Evolutionary conservation across 2,329 filamentous ascomycete genomes (phyloP).

Genomic region (Aspergillus alliaceus): DNA sequence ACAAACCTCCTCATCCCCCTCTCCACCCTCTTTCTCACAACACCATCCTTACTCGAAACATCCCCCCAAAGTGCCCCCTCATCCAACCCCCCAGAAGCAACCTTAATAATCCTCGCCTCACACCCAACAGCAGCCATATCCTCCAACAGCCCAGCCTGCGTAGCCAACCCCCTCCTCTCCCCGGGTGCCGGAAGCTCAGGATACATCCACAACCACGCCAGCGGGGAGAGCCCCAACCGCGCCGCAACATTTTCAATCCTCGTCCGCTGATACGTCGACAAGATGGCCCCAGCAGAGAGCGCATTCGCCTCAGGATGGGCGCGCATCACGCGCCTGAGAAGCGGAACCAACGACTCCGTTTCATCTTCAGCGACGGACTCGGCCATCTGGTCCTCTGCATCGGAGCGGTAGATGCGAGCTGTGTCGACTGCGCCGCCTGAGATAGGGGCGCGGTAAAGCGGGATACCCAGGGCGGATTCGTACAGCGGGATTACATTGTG

Average conservation of each 20-base stretch:
- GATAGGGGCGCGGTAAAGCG: conserved; percentile 80
- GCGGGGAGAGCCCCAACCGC: conserved; percentile 76
- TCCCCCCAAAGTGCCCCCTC: conserved; percentile 78
- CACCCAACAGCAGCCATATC: conserved; percentile 79
- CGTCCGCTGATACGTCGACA: conserved; percentile 94
- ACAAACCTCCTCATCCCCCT: conserved; percentile 60
- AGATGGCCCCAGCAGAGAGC: conserved; percentile 84
- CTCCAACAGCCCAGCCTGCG: conserved; percentile 58
- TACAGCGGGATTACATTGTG: conserved; percentile 86
- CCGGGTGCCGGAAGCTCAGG: conserved; percentile 63
- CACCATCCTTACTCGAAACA: conserved; percentile 57
- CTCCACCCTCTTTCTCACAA: conserved; percentile 49
- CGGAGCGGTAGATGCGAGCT: conserved; percentile 66
- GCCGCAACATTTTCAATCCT: conserved; percentile 88
- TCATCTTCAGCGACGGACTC: conserved; percentile 59
- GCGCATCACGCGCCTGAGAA: conserved; percentile 66
- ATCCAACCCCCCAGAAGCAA: conserved; percentile 85
- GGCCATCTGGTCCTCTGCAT: conserved; percentile 15
- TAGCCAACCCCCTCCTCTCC: conserved; percentile 20
- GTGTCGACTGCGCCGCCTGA: conserved; percentile 68
- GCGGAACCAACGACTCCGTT: conserved; percentile 79
- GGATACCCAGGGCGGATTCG: conserved; percentile 72
- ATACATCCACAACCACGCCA: conserved; percentile 93
- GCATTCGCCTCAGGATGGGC: conserved; percentile 81
- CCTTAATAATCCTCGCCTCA: conserved; percentile 91